Conservation (phyloP, 345 rosid species). For the Gossypium stocksii region DNA sequence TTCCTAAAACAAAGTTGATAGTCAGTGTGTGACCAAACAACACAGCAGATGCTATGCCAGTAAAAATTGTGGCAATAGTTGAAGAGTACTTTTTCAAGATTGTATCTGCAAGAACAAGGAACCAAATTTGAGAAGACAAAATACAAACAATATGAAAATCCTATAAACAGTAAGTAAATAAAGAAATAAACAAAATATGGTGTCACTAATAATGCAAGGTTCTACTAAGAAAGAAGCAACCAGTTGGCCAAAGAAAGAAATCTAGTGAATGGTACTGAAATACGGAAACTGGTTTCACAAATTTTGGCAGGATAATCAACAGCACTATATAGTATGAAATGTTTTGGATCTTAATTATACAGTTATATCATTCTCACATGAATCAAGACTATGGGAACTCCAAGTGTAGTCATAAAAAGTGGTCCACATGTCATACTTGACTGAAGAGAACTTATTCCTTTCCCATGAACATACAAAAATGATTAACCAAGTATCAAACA, state of each 20-base stretch:
- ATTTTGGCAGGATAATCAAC: background rate
- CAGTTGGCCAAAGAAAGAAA: background rate
- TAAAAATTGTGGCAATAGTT: conserved; percentile 94
- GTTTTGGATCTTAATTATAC: background rate
- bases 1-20: conserved; percentile 84
- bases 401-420: background rate
- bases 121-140: background rate
- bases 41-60: conserved; percentile 90
- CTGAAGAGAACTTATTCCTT: no score
- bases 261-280: background rate
- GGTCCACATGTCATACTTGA: background rate
- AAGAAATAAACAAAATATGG: background rate
- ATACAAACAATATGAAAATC: background rate
- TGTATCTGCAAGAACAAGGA: conserved; percentile 62
- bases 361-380: background rate
- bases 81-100: conserved; percentile 99
- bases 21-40: conserved; percentile 92
- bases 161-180: background rate
- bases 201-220: background rate
- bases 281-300: background rate
- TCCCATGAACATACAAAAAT: background rate
- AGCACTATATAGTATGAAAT: background rate
- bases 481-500: background rate
- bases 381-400: no score
- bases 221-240: background rate